Conservation (phyloP, 2,329 filamentous ascomycete species). For the Talaromyces sp. region DNA sequence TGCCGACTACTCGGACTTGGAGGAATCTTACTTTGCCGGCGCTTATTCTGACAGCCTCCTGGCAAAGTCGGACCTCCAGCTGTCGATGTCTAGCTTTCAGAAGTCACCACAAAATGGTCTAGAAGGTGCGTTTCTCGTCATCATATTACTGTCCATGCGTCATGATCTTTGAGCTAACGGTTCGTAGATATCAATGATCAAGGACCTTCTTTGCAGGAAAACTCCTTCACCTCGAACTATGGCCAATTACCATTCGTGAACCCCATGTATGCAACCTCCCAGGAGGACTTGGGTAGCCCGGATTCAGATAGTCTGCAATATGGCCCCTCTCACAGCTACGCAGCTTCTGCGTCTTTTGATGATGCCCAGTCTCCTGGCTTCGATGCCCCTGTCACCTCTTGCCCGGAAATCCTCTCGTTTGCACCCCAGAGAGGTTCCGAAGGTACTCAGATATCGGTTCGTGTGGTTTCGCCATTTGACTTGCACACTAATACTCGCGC, state of each 20-base stretch:
- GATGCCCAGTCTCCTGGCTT: conserved; percentile 64
- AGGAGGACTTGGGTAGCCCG: conserved; percentile 38
- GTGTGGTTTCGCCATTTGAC: conserved; percentile 71
- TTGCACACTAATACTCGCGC: conserved; percentile 54
- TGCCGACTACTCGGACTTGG: conserved; percentile 42
- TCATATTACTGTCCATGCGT: too few species aligned
- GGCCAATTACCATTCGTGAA: conserved; percentile 37
- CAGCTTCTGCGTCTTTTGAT: conserved; percentile 48
- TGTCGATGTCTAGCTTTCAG: conserved; percentile 77
- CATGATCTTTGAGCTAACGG: neutral
- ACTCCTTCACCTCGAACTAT: conserved; percentile 36
- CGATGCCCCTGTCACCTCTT: conserved; percentile 53
- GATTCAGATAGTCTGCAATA: conserved; percentile 39
- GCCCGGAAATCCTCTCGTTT: conserved; percentile 63
- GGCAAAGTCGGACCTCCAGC: conserved; percentile 56
- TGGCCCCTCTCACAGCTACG: conserved; percentile 34
- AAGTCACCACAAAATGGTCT: conserved; percentile 71
- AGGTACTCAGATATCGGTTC: conserved; percentile 67
- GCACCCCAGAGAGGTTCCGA: conserved; percentile 63
- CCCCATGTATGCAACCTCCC: conserved; percentile 36
- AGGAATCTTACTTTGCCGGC: conserved; percentile 41
- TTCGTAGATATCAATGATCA: conserved; percentile 24
- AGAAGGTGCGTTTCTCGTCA: conserved; percentile 66
- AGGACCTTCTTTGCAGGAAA: conserved; percentile 35
- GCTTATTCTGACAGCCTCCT: conserved; percentile 48